phyloP scores from a whole-genome alignment of 2,329 filamentous ascomycete species.

The Colletotrichum trifolii region DNA sequence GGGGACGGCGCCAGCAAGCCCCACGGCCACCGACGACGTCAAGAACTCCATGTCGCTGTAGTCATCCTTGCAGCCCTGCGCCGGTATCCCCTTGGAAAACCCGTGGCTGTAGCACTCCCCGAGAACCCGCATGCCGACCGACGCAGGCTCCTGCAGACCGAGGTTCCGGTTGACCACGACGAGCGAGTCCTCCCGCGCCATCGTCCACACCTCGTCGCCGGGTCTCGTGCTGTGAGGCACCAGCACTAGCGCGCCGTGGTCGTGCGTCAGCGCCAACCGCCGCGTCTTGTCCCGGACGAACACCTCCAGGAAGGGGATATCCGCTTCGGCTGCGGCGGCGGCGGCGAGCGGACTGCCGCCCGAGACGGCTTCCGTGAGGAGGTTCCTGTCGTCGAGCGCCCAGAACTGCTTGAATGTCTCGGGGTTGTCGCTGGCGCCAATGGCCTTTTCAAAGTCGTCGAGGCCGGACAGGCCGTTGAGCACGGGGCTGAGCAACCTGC shows the following conservation, averaged over 20 bases:
- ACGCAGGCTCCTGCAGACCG: background rate
- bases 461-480: conserved; percentile 50
- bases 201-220: conserved; percentile 37
- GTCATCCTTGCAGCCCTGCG: conserved; percentile 12
- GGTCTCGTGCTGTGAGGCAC: conserved; percentile 19
- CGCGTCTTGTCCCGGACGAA: conserved; percentile 29
- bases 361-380: conserved; percentile 47
- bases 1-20: conserved; percentile 34
- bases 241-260: conserved; percentile 33
- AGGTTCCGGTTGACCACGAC: conserved; percentile 19
- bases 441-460: conserved; percentile 45
- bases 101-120: conserved; percentile 34
- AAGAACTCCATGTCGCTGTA: conserved; percentile 33
- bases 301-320: conserved; percentile 38
- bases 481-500: conserved; percentile 44
- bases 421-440: conserved; percentile 46
- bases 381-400: conserved; percentile 47
- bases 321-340: conserved; percentile 39
- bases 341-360: conserved; percentile 39
- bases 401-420: conserved; percentile 49
- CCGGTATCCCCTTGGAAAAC: conserved; percentile 12
- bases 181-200: conserved; percentile 18
- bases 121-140: conserved; percentile 22
- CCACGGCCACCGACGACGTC: conserved; percentile 36
- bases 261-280: conserved; percentile 33